Base-by-base conservation (phyloP, 108 stramenopile species). In the Craspedostauros australis region DNA sequence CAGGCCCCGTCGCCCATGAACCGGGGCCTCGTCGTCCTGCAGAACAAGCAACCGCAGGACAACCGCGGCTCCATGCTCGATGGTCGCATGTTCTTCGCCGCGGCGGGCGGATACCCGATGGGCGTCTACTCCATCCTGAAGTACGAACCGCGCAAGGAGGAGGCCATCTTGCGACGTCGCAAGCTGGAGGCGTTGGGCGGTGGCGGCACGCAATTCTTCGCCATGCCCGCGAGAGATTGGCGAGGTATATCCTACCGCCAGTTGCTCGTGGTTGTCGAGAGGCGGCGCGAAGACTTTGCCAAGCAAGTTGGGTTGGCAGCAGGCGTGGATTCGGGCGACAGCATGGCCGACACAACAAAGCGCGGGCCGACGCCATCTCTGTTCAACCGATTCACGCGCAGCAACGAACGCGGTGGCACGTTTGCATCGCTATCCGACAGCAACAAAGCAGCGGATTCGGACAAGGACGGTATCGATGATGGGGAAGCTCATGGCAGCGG, bases 91-190 rank as follows among this genome's bases (percentile, higher is more conserved):
- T 94, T 87, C 54, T 86, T 87, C 45, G 79, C 84, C 5, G 68
- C 82, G 1, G 65, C 54, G 33, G 73, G 58, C 32, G 72, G 77
- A 0, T 94, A 94, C 49, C 93, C 93, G 16, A 43, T 80, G 15
- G 64, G 54, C 31, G 76, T 91, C 12, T 84, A 84, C 46, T 77
- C 74, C n/a, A 50, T 82, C 11, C 68, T 88, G 27, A 81, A 84
- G 47, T 94, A 94, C 57, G 87, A 91, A 46, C 88, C 88, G 2
- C 78, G 76, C 43, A 80, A 82, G 46, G 93, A 94, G 69, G 84
- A 88, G 34, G 86, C 85, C 1, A 66, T 67, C 5, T 58, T 81
- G 20, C 34, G 82, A 21, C 51, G 91, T 40, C 80, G 82, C 53
- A 88, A 91, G 59, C 47, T 94, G 18, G 93, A 91, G 62, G 84